phyloP scores from a whole-genome alignment of 306 rosid genomes.

The Gastrolobium bilobum region DNA sequence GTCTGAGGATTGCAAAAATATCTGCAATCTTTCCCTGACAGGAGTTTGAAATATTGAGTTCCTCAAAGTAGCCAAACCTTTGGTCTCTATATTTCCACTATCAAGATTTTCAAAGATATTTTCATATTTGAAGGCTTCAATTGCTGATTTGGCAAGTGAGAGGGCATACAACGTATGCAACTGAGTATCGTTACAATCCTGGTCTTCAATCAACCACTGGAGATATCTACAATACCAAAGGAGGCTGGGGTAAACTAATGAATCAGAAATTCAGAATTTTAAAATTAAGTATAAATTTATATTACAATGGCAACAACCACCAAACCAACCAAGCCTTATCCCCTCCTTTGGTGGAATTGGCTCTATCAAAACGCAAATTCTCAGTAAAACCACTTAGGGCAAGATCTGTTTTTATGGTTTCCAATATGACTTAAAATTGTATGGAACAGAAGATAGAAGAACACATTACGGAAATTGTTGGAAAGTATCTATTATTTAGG shows the following conservation, averaged over 20 bases:
- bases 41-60: conserved; percentile 75
- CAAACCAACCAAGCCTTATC: conserved; percentile 21
- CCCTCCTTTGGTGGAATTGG: background rate
- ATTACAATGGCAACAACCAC: conserved; percentile 11
- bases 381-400: background rate
- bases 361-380: conserved; percentile 15
- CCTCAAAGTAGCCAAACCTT: conserved; percentile 43
- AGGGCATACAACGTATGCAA: conserved; percentile 93
- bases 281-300: conserved; percentile 29
- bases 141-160: conserved; percentile 90
- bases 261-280: background rate
- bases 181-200: conserved; percentile 76
- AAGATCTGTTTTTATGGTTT: background rate
- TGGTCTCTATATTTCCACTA: conserved; percentile 55
- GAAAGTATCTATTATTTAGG: too few relatives aligned
- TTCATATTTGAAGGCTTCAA: conserved; percentile 71
- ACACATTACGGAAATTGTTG: background rate
- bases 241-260: conserved; percentile 27
- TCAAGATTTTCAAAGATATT: conserved; percentile 54
- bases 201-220: conserved; percentile 97
- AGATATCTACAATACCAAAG: conserved; percentile 73
- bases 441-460: background rate
- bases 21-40: conserved; percentile 85
- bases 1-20: conserved; percentile 90
- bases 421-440: background rate